Percentiles rank a stretch among this genome's conserved stretches.
phyloP scores from a whole-genome alignment of 2,329 filamentous ascomycete species.

The Cucurbitaria berberidis region DNA sequence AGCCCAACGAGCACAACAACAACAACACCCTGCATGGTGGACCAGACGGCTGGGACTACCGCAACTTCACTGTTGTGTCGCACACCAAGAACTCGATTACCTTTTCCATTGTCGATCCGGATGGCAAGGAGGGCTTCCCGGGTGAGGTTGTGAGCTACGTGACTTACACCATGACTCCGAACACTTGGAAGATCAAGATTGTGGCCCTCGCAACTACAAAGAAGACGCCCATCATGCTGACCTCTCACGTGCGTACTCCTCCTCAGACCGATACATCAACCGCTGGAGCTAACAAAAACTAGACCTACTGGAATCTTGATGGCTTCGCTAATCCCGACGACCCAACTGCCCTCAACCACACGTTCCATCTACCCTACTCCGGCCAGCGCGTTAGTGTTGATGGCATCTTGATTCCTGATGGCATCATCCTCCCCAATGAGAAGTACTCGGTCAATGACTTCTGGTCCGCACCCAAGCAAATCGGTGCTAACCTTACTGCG shows the following conservation, averaged over 20 bases:
- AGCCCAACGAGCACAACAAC: conserved; percentile 64
- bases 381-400: conserved; percentile 73
- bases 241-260: conserved; percentile 62
- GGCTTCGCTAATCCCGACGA: conserved; percentile 78
- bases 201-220: conserved; percentile 72
- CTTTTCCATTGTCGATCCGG: conserved; percentile 74
- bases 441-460: conserved; percentile 76
- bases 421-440: conserved; percentile 71
- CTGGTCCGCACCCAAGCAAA: conserved; percentile 80
- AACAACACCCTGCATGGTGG: conserved; percentile 72
- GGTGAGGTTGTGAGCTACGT: conserved; percentile 76
- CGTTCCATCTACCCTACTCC: conserved; percentile 73
- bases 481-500: conserved; percentile 72
- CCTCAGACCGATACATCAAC: not conserved
- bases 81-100: conserved; percentile 72
- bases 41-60: conserved; percentile 74
- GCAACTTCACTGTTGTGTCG: conserved; percentile 77
- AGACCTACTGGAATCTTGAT: conserved; percentile 85
- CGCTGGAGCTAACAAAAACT: conserved; percentile 21
- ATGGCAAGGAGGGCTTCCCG: conserved; percentile 78
- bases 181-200: conserved; percentile 76
- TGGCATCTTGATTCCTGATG: conserved; percentile 55
- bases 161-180: conserved; percentile 72
- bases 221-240: conserved; percentile 84
- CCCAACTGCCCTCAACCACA: conserved; percentile 70